Evolutionary conservation across 2,329 filamentous ascomycete species (phyloP).

Genomic region (Aspergillus pseudoviridinutans): DNA sequence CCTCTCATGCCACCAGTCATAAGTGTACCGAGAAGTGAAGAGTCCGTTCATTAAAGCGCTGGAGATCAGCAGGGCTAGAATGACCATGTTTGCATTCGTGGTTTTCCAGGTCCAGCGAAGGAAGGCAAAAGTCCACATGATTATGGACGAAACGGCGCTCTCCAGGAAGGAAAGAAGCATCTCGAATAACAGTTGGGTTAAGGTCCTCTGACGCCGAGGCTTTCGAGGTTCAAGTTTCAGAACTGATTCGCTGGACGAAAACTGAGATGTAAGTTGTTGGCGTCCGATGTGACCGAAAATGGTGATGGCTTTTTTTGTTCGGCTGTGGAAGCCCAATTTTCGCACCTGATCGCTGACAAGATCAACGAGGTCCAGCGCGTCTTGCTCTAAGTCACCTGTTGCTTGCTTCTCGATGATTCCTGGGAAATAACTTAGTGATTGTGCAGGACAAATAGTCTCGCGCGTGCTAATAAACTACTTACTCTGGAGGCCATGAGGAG

Average conservation of each 20-base stretch:
- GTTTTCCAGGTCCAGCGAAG: conserved; percentile 65
- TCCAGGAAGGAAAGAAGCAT: conserved; percentile 68
- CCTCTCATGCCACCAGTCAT: conserved; percentile 81
- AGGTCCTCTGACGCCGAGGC: conserved; percentile 55
- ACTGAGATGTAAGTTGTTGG: conserved; percentile 38
- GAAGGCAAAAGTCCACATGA: conserved; percentile 70
- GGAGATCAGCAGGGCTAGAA: conserved; percentile 64
- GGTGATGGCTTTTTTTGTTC: conserved; percentile 46
- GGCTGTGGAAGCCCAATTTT: conserved; percentile 43
- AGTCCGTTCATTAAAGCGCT: conserved; percentile 72
- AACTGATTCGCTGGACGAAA: conserved; percentile 30
- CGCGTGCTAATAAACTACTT: conserved; percentile 13
- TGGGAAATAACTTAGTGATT: conserved; percentile 17
- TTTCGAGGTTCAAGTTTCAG: conserved; percentile 45
- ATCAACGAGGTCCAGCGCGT: conserved; percentile 47
- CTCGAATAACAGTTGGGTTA: conserved; percentile 69
- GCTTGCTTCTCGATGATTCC: conserved; percentile 61
- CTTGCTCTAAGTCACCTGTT: conserved; percentile 60
- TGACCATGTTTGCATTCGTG: conserved; percentile 67
- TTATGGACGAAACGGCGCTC: conserved; percentile 68
- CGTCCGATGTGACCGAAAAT: conserved; percentile 48
- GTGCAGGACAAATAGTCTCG: not conserved
- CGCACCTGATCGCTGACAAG: conserved; percentile 48
- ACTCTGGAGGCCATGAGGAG: conserved; percentile 50
- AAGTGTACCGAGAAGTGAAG: conserved; percentile 68